Evolutionary conservation across 2,329 filamentous ascomycete species (phyloP).

Genomic region (Aspergillus puulaauensis): DNA sequence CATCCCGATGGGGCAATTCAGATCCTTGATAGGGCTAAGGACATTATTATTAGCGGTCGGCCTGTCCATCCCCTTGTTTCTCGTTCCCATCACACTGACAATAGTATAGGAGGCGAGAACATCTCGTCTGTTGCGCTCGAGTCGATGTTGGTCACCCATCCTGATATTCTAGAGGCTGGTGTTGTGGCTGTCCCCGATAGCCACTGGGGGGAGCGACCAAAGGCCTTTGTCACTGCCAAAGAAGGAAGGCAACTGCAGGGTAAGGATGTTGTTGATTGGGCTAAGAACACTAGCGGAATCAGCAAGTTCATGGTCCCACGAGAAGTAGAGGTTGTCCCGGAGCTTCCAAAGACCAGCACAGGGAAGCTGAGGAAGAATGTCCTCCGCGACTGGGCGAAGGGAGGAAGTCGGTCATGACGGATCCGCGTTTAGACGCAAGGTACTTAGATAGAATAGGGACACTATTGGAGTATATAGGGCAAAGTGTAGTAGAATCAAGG

Average conservation of each 20-base stretch:
- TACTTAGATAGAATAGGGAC: not conserved
- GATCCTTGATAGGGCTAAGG: constrained; percentile 91
- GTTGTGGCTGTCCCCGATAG: constrained; percentile 84
- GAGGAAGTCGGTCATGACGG: constrained; percentile 27
- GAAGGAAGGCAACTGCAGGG: constrained; percentile 61
- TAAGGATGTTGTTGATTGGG: constrained; percentile 79
- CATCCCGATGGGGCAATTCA: constrained; percentile 87
- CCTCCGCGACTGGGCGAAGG: constrained; percentile 77
- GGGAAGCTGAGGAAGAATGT: constrained; percentile 97
- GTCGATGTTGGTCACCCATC: constrained; percentile 83
- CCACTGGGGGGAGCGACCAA: constrained; percentile 95
- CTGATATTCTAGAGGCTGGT: constrained; percentile 84
- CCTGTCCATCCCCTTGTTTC: constrained; percentile 5
- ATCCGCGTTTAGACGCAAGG: not conserved
- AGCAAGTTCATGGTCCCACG: constrained; percentile 84
- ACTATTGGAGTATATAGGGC: not conserved
- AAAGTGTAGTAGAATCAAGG: not conserved
- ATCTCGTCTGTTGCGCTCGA: constrained; percentile 93
- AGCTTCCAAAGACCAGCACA: constrained; percentile 94
- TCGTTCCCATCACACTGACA: not conserved
- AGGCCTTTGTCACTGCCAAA: constrained; percentile 85
- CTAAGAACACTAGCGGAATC: constrained; percentile 74
- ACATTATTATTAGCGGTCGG: constrained; percentile 93
- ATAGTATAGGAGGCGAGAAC: constrained; percentile 77
- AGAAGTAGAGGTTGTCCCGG: constrained; percentile 74